Base-by-base conservation (phyloP, 2,329 filamentous ascomycete genomes). In the Bipolaris bicolor region DNA sequence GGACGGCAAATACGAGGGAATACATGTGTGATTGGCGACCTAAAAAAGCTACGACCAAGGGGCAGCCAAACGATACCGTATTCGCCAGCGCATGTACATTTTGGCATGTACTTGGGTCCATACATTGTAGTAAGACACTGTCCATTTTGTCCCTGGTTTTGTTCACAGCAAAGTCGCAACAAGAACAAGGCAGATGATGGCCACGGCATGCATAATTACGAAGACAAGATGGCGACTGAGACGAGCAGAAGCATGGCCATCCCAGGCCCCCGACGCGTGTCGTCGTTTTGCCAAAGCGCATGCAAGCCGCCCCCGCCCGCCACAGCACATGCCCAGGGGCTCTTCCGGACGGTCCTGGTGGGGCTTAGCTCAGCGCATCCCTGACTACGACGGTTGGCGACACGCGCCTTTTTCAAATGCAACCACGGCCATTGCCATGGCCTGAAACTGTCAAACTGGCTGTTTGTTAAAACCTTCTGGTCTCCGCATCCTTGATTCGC, bases 341-440 rank as follows among this genome's bases (percentile, higher is more conserved):
- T 48, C 44, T 16, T 41, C 44, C 50, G 22, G 48, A 45, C 15
- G 26, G 43, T 31, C 56, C 39, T 36, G 34, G 47, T 18, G 26
- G 44, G 58, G 58, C 55, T 61, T 55, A 51, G 41, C 58, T 41
- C 24, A 34, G 49, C 48, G 51, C 55, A 58, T 58, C 59, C 59
- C 59, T 62, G 57, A 62, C 33, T 37, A 40, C 37, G 43, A 37
- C 47, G 36, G n/a, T 48, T 39, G 39, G 47, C 45, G 39, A 34
- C 50, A 51, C 49, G 49, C 40, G 34, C 44, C 40, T 33, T 47
- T 48, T 41, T 41, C 43, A 52, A 34, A 48, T 31, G 31, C 37
- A 7, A 41, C 20, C 18, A 15, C 39, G 39, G 34, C 33, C 26
- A 53, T 31, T 20, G 47, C 55, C 24, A 60, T 58, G 54, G 51